Base-by-base conservation (phyloP, 177 flowering plant species). In the Vitis hybrid region DNA sequence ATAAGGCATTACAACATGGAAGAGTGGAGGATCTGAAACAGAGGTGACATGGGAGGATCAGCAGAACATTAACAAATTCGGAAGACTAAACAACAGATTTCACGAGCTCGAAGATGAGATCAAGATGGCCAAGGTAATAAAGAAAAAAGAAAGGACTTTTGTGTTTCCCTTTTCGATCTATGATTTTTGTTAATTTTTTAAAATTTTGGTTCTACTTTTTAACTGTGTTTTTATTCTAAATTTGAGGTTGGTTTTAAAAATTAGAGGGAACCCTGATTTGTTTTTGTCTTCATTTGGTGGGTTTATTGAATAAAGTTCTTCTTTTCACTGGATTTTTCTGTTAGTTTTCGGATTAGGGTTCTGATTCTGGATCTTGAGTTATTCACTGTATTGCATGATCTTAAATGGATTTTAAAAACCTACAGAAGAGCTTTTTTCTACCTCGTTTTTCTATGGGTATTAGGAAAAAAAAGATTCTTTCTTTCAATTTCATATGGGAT, bases 21-120 rank as follows among this genome's bases (percentile, higher is more conserved):
- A 85, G 92, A 83, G 83, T 2, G 86, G 82, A 61, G 92, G 89
- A 74, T 84, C 94, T 49, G 93, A 90, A 14, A 84, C 80, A 65
- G 90, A 87, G 75, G 98, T 94, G 24, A 94, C 98, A 14, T 94
- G 98, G 98, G 98, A 91, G 65, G 98, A 94, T 77, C 98, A 94
- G 83, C 98, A 90, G 79, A 92, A 91, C 73, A 94, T 94, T 46
- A 94, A 94, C 86, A 90, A 84, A 63, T 94, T 92, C 67, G 87
- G 88, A 17, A 81, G 94, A 78, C 77, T 94, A 56, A 94, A 91
- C 79, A 92, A 87, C 78, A 78, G 98, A 41, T 83, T 90, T 51
- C 97, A 91, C 80, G 98, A 94, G 62, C 90, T 94, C 12, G 86
- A 88, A n/a, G 98, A 92, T 54, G 97, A 92, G 67, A 91, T 94